phyloP scores from a whole-genome alignment of 2,329 filamentous ascomycete species.

The Bipolaris zeicola region DNA sequence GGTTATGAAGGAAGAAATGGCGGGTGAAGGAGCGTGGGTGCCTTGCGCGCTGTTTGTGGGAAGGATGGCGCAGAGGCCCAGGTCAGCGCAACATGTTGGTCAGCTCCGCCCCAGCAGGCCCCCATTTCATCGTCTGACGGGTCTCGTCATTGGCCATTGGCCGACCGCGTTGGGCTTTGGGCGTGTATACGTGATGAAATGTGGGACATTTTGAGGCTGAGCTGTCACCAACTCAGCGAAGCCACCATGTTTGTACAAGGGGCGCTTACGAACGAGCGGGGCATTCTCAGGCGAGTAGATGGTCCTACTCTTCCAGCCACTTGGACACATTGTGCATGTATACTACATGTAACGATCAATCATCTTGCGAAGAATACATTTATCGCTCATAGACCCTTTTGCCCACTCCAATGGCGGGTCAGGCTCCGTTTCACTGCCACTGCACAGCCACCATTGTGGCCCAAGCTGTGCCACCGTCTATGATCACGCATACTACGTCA shows the following conservation, averaged over 20 bases:
- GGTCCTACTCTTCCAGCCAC: not conserved
- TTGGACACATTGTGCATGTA: not conserved
- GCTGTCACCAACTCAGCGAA: conserved; percentile 6
- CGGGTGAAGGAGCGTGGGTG: conserved; percentile 17
- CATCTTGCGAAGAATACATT: too few relatives aligned
- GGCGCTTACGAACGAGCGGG: conserved; percentile 18
- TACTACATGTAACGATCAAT: not conserved
- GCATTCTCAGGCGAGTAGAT: conserved; percentile 10
- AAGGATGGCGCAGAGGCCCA: conserved; percentile 3
- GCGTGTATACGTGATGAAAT: conserved; percentile 9
- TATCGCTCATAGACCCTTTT: not conserved
- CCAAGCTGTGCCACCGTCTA: not conserved
- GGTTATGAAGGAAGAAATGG: conserved; percentile 15
- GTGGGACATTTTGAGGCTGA: conserved; percentile 13
- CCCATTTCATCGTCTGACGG: conserved; percentile 5
- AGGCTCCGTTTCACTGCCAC: not conserved
- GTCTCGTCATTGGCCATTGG: not conserved
- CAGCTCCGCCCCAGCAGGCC: conserved; percentile 15
- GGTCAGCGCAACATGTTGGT: conserved; percentile 5
- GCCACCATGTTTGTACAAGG: conserved; percentile 6
- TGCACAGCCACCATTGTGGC: not conserved
- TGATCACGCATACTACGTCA: not conserved
- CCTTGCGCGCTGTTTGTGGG: conserved; percentile 9
- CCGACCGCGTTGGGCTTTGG: not conserved
- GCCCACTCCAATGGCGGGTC: not conserved